These are phyloP conservation scores for Nicotiana knightiana DNA, from an alignment of 257 asterid genomes.

Conservation along the genomic window DNA sequence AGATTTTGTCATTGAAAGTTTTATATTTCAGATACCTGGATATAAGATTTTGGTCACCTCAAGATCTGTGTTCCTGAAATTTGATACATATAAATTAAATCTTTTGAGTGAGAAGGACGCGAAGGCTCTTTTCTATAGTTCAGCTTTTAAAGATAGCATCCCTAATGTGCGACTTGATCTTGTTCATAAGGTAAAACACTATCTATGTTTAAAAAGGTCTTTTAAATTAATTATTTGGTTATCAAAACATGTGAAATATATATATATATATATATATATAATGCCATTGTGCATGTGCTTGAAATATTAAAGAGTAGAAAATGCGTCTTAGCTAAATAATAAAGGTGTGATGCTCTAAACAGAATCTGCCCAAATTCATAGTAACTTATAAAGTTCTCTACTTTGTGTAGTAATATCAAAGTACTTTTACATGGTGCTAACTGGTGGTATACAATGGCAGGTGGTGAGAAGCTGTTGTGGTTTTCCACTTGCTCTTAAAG, in stretches of 20 bases:
- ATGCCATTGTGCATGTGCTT: neutral
- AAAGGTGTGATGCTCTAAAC: neutral
- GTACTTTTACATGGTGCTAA: neutral
- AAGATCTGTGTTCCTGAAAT: conserved; percentile 20
- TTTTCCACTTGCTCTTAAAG: conserved; percentile 35
- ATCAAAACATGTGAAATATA: neutral
- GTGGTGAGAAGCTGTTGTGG: conserved; percentile 29
- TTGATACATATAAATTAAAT: conserved; percentile 25
- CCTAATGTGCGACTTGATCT: conserved; percentile 17
- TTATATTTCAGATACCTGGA: conserved; percentile 11
- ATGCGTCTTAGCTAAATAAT: neutral
- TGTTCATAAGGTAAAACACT: conserved; percentile 22
- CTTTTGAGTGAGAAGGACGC: conserved; percentile 23
- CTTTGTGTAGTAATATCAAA: neutral
- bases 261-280: neutral
- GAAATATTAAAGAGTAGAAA: neutral
- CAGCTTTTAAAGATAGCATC: conserved; percentile 24
- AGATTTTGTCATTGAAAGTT: conserved; percentile 16
- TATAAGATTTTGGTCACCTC: conserved; percentile 33
- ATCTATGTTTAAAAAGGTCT: neutral
- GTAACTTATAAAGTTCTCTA: neutral
- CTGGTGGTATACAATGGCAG: conserved; percentile 6
- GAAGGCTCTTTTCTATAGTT: conserved; percentile 17
- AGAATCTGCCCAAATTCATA: neutral
- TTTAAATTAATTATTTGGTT: neutral